These are phyloP conservation scores for Termitomyces sp. DNA, from an alignment of 1,284 basidiomycete species.

Conservation along the genomic window DNA sequence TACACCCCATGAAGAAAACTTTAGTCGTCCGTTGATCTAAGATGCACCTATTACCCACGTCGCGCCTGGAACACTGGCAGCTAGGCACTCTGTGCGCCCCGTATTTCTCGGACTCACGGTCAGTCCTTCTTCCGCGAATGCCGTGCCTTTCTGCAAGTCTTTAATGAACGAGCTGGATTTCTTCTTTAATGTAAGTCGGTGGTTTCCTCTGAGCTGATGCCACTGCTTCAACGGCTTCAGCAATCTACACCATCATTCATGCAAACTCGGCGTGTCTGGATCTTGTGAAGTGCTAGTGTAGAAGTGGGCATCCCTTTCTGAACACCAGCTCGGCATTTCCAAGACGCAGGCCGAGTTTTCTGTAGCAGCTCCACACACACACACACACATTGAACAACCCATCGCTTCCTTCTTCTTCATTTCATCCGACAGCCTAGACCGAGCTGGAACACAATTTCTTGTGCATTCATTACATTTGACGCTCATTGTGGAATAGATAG, in stretches of 20 bases:
- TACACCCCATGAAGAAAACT: too few species aligned
- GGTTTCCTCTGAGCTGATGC: too few species aligned
- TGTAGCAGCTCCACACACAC: not conserved
- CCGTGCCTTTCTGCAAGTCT: not conserved
- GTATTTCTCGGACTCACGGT: conserved; percentile 4
- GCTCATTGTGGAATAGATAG: too few species aligned
- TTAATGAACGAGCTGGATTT: not conserved
- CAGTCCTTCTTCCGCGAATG: not conserved
- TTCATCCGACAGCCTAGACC: not conserved
- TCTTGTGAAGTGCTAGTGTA: not conserved
- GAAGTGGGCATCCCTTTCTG: not conserved
- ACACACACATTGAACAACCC: conserved; percentile 10
- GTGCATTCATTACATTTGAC: not conserved
- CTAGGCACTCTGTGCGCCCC: not conserved
- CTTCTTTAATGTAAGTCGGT: conserved; percentile 5
- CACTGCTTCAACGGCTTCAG: not conserved
- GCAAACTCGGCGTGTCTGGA: not conserved
- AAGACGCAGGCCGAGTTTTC: conserved; percentile 1
- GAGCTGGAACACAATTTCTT: not conserved
- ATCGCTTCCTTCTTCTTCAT: not conserved
- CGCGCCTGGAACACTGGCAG: not conserved
- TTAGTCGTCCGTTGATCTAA: not conserved
- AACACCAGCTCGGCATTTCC: not conserved
- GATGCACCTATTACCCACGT: not conserved
- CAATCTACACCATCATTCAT: not conserved